Conservation (phyloP, 345 rosid genomes). For the Syzygium aromaticum region DNA sequence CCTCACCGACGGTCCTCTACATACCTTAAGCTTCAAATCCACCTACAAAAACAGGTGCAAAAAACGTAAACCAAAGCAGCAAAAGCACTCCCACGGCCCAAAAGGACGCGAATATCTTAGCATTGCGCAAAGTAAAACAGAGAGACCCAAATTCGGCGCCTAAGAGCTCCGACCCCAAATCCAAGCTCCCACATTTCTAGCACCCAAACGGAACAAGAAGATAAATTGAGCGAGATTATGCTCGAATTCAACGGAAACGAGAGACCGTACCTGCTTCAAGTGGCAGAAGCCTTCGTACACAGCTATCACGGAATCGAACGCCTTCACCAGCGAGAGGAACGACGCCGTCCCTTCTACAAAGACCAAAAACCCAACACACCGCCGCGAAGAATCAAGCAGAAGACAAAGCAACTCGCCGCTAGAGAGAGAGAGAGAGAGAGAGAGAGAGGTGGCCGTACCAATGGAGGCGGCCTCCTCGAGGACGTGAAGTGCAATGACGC, state of each 20-base stretch:
- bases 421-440: neutral
- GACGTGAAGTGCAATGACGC: slow-evolving; percentile 79
- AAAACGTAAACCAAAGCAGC: neutral
- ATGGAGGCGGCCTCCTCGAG: slow-evolving; percentile 41
- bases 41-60: slow-evolving; percentile 31
- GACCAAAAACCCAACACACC: neutral
- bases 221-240: neutral
- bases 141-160: neutral
- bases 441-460: neutral
- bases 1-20: slow-evolving; percentile 61
- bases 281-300: slow-evolving; percentile 97
- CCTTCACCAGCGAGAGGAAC: slow-evolving; percentile 57
- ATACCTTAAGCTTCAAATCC: slow-evolving; percentile 83
- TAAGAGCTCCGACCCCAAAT: neutral
- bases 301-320: slow-evolving; percentile 69
- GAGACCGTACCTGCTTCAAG: slow-evolving; percentile 56
- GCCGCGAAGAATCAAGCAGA: neutral
- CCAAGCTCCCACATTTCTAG: neutral
- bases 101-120: neutral
- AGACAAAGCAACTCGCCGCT: neutral
- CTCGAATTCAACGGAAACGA: neutral
- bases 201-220: neutral
- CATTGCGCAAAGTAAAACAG: neutral
- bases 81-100: neutral
- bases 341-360: slow-evolving; percentile 57